Evolutionary conservation across 208 protist genomes (phyloP).

Genomic region (Wallacemonas sp.): DNA sequence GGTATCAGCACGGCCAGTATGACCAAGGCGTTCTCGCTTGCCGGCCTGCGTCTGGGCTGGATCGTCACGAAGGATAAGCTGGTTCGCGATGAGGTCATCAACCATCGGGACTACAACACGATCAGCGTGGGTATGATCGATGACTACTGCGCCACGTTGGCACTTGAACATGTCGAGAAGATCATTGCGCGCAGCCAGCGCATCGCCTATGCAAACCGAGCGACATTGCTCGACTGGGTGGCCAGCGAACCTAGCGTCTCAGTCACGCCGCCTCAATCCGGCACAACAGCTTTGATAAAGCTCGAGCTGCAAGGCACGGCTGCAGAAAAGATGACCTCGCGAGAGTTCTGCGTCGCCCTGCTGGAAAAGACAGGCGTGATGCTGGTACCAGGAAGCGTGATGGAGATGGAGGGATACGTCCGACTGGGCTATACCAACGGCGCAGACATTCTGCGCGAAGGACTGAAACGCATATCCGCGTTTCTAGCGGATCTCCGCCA

Average conservation of each 20-base stretch:
- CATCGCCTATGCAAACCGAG: conserved; percentile 12
- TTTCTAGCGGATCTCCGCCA: conserved; percentile 1
- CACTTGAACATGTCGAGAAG: conserved; percentile 9
- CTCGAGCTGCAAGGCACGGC: neutral
- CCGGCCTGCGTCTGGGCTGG: conserved; percentile 17
- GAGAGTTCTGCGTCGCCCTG: conserved; percentile 11
- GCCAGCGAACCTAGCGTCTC: conserved; percentile 1
- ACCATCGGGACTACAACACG: conserved; percentile 21
- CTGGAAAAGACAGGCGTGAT: conserved; percentile 12
- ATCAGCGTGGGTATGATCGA: conserved; percentile 18
- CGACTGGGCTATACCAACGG: conserved; percentile 18
- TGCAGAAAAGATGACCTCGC: neutral
- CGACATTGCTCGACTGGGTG: conserved; percentile 4
- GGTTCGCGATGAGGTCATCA: conserved; percentile 9
- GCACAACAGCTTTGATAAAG: conserved; percentile 13
- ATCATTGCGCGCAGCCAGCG: conserved; percentile 7
- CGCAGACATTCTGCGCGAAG: neutral
- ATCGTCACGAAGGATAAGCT: conserved; percentile 4
- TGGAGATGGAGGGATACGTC: conserved; percentile 15
- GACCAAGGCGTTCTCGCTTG: conserved; percentile 17
- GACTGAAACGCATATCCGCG: neutral
- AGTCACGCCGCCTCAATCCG: neutral
- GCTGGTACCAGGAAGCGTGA: conserved; percentile 12
- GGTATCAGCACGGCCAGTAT: conserved; percentile 21
- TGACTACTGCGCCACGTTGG: conserved; percentile 13